Conservation (phyloP, 495 filamentous ascomycete species). For the Daldinia concentrica region DNA sequence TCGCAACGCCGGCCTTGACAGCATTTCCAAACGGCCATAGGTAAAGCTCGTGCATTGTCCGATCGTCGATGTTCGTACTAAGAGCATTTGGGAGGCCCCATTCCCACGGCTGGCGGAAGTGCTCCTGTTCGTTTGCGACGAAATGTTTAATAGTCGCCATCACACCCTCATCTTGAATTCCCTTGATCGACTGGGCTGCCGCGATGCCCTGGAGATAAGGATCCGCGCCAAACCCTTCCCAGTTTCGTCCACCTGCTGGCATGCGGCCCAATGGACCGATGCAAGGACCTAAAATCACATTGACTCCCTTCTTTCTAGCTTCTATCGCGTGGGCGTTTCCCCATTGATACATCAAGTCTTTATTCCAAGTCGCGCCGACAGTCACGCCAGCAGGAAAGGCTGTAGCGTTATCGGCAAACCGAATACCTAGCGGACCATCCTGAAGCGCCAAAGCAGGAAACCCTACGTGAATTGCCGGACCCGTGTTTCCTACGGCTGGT, state of each 20-base stretch:
- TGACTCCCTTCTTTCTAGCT: conserved; percentile 76
- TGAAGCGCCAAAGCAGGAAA: conserved; percentile 91
- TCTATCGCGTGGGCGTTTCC: conserved; percentile 75
- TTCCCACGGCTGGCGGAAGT: conserved; percentile 75
- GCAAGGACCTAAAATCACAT: conserved; percentile 77
- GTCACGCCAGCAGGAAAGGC: conserved; percentile 88
- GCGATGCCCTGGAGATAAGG: conserved; percentile 72
- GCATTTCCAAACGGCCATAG: conserved; percentile 91
- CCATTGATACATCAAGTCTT: conserved; percentile 75
- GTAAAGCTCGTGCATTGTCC: conserved; percentile 84
- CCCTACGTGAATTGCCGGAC: conserved; percentile 69
- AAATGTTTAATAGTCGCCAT: conserved; percentile 89
- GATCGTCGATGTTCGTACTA: conserved; percentile 83
- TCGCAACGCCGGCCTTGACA: conserved; percentile 85
- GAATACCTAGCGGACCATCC: conserved; percentile 85
- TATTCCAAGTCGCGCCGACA: conserved; percentile 87
- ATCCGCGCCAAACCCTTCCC: conserved; percentile 87
- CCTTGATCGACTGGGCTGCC: conserved; percentile 55
- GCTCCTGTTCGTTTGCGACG: conserved; percentile 87
- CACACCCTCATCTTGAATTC: conserved; percentile 82
- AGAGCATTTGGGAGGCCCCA: conserved; percentile 80
- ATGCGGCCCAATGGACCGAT: conserved; percentile 83
- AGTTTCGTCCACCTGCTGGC: conserved; percentile 88
- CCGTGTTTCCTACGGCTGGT: conserved; percentile 90
- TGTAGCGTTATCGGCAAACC: conserved; percentile 78